phyloP scores from a whole-genome alignment of 495 filamentous ascomycete species.

The Trichoderma gamsii region DNA sequence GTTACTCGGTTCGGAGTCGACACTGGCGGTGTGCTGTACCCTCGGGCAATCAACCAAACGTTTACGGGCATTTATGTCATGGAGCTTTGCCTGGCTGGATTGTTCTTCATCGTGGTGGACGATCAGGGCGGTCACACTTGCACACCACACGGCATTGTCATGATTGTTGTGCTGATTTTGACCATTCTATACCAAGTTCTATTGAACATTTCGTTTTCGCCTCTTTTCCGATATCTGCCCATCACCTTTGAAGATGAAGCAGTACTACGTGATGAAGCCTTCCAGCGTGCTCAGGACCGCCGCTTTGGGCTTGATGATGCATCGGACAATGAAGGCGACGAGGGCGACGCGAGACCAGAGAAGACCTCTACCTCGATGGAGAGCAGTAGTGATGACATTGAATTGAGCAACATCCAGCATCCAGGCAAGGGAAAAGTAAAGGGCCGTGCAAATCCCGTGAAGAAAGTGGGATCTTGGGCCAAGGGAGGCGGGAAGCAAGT shows the following conservation, averaged over 20 bases:
- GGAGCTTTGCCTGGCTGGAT: slow-evolving; percentile 83
- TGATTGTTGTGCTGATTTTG: slow-evolving; percentile 66
- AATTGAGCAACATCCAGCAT: slow-evolving; percentile 46
- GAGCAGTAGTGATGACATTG: slow-evolving; percentile 45
- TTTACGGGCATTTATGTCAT: slow-evolving; percentile 93
- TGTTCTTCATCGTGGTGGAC: slow-evolving; percentile 81
- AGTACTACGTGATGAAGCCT: slow-evolving; percentile 79
- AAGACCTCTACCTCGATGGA: not conserved
- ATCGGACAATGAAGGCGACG: slow-evolving; percentile 31
- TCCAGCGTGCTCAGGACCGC: slow-evolving; percentile 67
- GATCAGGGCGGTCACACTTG: slow-evolving; percentile 54
- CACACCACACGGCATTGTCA: slow-evolving; percentile 78
- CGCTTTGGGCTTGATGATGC: slow-evolving; percentile 50
- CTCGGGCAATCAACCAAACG: slow-evolving; percentile 89
- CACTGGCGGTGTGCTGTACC: slow-evolving; percentile 90
- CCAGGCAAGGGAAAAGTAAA: slow-evolving; percentile 22
- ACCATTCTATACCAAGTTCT: slow-evolving; percentile 78
- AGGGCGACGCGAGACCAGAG: not conserved
- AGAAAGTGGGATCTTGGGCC: slow-evolving; percentile 45
- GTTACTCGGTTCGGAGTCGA: slow-evolving; percentile 87
- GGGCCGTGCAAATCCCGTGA: slow-evolving; percentile 36
- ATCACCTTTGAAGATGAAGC: slow-evolving; percentile 96
- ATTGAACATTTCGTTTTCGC: slow-evolving; percentile 78
- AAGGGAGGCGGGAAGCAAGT: slow-evolving; percentile 31
- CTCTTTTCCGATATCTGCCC: slow-evolving; percentile 81